Evolutionary conservation across 2,329 filamentous ascomycete genomes (phyloP).

Genomic region (Tolypocladium ovalisporum): DNA sequence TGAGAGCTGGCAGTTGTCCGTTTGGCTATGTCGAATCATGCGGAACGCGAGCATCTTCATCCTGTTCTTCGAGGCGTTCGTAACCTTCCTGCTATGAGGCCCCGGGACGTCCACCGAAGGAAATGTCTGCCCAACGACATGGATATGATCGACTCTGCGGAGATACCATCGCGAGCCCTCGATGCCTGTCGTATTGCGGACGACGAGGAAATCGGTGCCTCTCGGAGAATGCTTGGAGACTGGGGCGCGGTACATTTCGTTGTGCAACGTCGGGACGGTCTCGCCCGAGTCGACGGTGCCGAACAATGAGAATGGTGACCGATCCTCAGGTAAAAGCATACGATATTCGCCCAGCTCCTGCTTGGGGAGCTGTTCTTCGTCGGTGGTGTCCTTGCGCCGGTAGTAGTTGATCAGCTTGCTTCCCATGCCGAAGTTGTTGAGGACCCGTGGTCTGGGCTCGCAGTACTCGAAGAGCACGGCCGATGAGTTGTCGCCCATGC

Average conservation of each 20-base stretch:
- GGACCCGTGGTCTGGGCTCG: slow-evolving; percentile 80
- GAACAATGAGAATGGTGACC: slow-evolving; percentile 91
- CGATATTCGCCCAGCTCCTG: slow-evolving; percentile 79
- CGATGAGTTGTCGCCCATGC: slow-evolving; percentile 78
- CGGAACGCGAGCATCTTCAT: slow-evolving; percentile 94
- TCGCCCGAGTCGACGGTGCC: slow-evolving; percentile 87
- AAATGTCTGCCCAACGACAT: slow-evolving; percentile 85
- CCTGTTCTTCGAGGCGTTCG: slow-evolving; percentile 91
- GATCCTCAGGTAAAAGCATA: slow-evolving; percentile 82
- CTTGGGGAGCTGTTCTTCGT: slow-evolving; percentile 68
- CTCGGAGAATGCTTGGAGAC: slow-evolving; percentile 79
- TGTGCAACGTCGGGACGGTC: slow-evolving; percentile 82
- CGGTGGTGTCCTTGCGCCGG: slow-evolving; percentile 62
- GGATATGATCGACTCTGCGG: slow-evolving; percentile 82
- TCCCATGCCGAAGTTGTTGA: slow-evolving; percentile 97
- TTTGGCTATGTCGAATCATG: slow-evolving; percentile 66
- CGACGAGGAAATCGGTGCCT: slow-evolving; percentile 74
- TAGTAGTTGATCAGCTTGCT: slow-evolving; percentile 96
- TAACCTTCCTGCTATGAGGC: slow-evolving; percentile 88
- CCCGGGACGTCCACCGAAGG: slow-evolving; percentile 87
- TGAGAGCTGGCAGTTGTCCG: slow-evolving; percentile 59
- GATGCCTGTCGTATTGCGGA: slow-evolving; percentile 69
- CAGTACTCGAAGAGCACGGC: slow-evolving; percentile 90
- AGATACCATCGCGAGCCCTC: slow-evolving; percentile 73
- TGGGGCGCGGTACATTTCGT: slow-evolving; percentile 89